These are phyloP conservation scores for Apophysomyces variabilis DNA, from an alignment of 371 early-diverging fungal genomes.

Conservation along the genomic window DNA sequence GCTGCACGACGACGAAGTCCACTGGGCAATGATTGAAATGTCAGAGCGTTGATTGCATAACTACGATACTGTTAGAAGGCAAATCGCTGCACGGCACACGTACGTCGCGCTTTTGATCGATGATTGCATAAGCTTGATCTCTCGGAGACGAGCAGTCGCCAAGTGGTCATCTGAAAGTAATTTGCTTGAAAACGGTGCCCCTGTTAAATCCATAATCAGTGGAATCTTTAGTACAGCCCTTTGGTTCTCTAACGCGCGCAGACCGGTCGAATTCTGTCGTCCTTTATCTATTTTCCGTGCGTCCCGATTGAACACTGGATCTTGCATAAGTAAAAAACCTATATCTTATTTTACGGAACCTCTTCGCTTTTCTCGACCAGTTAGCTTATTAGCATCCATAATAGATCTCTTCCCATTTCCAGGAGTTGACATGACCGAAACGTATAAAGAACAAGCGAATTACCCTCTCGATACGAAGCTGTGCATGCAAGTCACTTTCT, in stretches of 20 bases:
- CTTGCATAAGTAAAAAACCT: too few species aligned
- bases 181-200: neutral
- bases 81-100: neutral
- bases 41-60: slow-evolving; percentile 48
- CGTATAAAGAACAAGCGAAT: too few species aligned
- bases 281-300: slow-evolving; percentile 11
- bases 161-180: slow-evolving; percentile 20
- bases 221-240: neutral
- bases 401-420: slow-evolving; percentile 14
- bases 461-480: too few species aligned
- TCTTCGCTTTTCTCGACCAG: slow-evolving; percentile 17
- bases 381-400: slow-evolving; percentile 10
- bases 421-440: slow-evolving; percentile 5
- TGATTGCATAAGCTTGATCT: slow-evolving; percentile 80
- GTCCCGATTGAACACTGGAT: slow-evolving; percentile 10
- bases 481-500: too few species aligned
- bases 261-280: neutral
- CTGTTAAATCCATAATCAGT: neutral
- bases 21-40: slow-evolving; percentile 86
- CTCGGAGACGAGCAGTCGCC: slow-evolving; percentile 69
- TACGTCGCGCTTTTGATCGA: slow-evolving; percentile 61
- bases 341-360: neutral
- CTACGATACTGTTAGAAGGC: slow-evolving; percentile 6
- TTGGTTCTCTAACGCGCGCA: neutral
- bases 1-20: slow-evolving; percentile 90